A percentile compares a stretch with the other conserved stretches of the same genome.
phyloP scores from a whole-genome alignment of 2,329 filamentous ascomycete genomes.

The Podosphaera fusca region DNA sequence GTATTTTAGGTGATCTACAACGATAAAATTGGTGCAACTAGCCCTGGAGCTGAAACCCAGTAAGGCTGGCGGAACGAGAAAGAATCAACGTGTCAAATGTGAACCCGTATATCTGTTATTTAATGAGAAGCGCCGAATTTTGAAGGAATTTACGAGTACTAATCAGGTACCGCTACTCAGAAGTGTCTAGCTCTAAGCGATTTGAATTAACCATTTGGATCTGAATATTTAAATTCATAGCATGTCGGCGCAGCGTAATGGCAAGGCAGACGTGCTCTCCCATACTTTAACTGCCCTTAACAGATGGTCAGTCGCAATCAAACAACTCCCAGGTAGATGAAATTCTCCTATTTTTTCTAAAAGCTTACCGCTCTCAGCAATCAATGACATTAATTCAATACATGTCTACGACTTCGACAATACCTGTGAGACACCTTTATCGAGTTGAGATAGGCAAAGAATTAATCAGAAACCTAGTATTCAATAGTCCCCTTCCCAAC shows the following conservation, averaged over 20 bases:
- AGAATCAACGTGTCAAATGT: neutral
- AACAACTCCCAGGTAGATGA: slow-evolving; percentile 39
- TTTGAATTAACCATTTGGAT: neutral
- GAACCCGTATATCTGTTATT: neutral
- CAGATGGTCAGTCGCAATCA: slow-evolving; percentile 62
- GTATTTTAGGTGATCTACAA: neutral
- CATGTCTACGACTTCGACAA: slow-evolving; percentile 98
- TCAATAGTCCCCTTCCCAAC: slow-evolving; percentile 77
- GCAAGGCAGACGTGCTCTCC: slow-evolving; percentile 6
- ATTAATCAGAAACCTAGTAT: slow-evolving; percentile 31
- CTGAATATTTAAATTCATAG: neutral
- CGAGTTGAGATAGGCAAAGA: neutral
- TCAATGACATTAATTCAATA: slow-evolving; percentile 49
- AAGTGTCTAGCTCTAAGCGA: neutral
- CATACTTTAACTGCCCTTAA: slow-evolving; percentile 51
- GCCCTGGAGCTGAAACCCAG: neutral
- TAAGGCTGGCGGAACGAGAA: neutral
- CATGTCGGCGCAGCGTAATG: slow-evolving; percentile 3
- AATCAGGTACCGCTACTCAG: too few species aligned
- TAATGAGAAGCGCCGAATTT: too few species aligned
- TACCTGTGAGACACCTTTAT: slow-evolving; percentile 34
- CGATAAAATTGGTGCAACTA: neutral
- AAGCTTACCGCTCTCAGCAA: slow-evolving; percentile 19
- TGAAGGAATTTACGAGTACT: too few species aligned
- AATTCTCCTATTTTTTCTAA: slow-evolving; percentile 21